A percentile compares a stretch with the other conserved stretches of the same genome.
Conservation (phyloP, 1,284 basidiomycete genomes). For the Cutaneotrichosporon cavernicola region DNA sequence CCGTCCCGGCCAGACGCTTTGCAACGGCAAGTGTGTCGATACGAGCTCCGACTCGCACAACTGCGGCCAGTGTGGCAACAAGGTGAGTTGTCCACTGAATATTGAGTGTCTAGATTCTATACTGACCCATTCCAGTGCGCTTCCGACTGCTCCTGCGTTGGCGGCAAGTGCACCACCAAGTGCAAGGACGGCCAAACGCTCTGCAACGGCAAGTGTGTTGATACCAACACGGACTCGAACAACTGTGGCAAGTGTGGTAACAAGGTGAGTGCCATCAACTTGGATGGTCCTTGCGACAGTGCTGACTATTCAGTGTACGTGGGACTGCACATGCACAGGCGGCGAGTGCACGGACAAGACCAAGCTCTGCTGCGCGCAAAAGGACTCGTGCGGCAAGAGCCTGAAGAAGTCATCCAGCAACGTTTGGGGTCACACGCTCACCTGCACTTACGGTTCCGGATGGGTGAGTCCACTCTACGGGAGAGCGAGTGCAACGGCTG, state of each 20-base stretch:
- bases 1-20: background rate
- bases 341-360: background rate
- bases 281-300: background rate
- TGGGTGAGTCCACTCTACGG: background rate
- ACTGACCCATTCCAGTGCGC: background rate
- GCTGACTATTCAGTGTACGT: slow-evolving; percentile 2
- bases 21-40: background rate
- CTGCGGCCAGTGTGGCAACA: background rate
- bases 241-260: slow-evolving; percentile 8
- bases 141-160: background rate
- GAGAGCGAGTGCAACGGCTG: background rate
- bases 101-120: background rate
- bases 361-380: background rate
- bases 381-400: background rate
- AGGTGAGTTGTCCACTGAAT: no score
- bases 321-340: background rate
- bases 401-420: background rate
- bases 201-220: background rate
- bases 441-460: background rate
- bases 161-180: background rate
- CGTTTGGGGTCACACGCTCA: slow-evolving; percentile 2
- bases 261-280: background rate
- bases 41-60: background rate
- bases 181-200: background rate
- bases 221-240: background rate